A percentile compares a stretch with the other conserved stretches of the same genome.
phyloP scores from a whole-genome alignment of 768 basidiomycete species.

The Kwoniella mangroviensis region DNA sequence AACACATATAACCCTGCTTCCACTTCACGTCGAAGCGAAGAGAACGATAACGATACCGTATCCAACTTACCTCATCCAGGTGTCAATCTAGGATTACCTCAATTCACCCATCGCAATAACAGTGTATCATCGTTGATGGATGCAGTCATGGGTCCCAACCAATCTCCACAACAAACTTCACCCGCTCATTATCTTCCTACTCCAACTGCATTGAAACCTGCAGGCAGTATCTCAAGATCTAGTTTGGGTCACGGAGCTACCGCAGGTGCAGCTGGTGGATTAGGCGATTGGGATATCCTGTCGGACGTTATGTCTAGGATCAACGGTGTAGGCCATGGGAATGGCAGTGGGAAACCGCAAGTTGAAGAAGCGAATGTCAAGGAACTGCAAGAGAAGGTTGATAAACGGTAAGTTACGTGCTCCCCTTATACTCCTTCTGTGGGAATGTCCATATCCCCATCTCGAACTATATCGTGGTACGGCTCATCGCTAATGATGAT shows the following conservation, averaged over 20 bases:
- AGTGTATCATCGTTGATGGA: constrained; percentile 25
- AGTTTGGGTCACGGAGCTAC: constrained; percentile 2
- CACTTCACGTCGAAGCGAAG: not conserved
- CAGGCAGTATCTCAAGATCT: not conserved
- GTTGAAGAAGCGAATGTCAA: constrained; percentile 30
- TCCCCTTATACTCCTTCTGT: too few species aligned
- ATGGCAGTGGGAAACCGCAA: constrained; percentile 22
- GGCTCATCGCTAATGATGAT: not conserved
- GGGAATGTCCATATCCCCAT: too few species aligned
- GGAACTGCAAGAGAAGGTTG: constrained; percentile 44
- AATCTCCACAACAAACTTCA: constrained; percentile 10
- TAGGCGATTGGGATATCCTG: constrained; percentile 36
- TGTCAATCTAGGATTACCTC: constrained; percentile 14
- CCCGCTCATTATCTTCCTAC: constrained; percentile 11
- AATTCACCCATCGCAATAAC: constrained; percentile 11
- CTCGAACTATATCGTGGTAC: not conserved
- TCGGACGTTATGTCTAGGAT: constrained; percentile 25
- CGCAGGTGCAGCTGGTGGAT: not conserved
- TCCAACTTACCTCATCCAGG: not conserved
- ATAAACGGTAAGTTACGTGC: constrained; percentile 36
- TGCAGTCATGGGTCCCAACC: constrained; percentile 23
- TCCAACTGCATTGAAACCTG: constrained; percentile 5
- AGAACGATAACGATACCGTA: not conserved
- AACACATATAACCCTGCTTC: not conserved
- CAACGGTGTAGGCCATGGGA: constrained; percentile 31